These are phyloP conservation scores for Phlyctochytrium planicorne DNA, from an alignment of 192 early-diverging fungal genomes.

Conservation along the genomic window DNA sequence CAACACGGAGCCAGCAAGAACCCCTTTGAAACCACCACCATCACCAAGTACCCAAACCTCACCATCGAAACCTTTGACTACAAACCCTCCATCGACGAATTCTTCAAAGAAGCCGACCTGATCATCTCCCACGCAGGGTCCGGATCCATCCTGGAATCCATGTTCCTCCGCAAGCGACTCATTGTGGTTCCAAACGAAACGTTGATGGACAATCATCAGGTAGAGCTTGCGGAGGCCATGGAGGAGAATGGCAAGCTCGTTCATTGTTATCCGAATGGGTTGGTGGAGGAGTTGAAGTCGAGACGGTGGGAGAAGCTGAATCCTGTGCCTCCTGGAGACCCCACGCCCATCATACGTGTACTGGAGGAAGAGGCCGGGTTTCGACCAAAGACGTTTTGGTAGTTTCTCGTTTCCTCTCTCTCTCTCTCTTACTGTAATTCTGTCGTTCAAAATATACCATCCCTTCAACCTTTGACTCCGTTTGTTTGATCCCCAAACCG, in stretches of 20 bases:
- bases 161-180: slow-evolving; percentile 57
- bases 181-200: slow-evolving; percentile 74
- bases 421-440: no score
- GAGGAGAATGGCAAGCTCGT: slow-evolving; percentile 1
- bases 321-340: neutral
- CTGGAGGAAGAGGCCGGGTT: slow-evolving; percentile 8
- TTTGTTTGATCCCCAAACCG: no score
- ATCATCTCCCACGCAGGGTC: slow-evolving; percentile 87
- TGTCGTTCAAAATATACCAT: no score
- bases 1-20: slow-evolving; percentile 63
- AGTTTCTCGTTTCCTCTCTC: no score
- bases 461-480: no score
- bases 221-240: slow-evolving; percentile 75
- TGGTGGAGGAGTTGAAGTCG: neutral
- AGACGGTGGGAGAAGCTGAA: slow-evolving; percentile 7
- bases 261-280: neutral
- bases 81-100: slow-evolving; percentile 48
- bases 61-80: slow-evolving; percentile 57
- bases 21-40: neutral
- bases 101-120: slow-evolving; percentile 65
- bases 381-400: neutral
- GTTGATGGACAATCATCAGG: slow-evolving; percentile 88
- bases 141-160: slow-evolving; percentile 78
- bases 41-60: slow-evolving; percentile 11
- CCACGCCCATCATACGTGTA: neutral